Evolutionary conservation across 2,329 filamentous ascomycete species (phyloP).

Genomic region (Lasiodiplodia sp.): DNA sequence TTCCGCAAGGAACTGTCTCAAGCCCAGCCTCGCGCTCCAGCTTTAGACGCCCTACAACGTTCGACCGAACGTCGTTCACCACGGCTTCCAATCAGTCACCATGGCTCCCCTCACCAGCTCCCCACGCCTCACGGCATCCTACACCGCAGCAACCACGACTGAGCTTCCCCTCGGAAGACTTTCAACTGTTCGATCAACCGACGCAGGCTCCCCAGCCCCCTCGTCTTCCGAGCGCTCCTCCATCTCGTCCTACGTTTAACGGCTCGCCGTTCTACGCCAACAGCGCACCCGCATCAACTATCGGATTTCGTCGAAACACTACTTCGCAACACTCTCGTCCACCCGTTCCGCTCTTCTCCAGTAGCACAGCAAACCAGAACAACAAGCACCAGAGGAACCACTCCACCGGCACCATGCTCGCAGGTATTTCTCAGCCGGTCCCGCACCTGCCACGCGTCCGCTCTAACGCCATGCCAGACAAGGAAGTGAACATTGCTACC

Average conservation of each 20-base stretch:
- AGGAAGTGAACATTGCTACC: slow-evolving; percentile 25
- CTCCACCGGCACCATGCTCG: slow-evolving; percentile 43
- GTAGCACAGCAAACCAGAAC: slow-evolving; percentile 61
- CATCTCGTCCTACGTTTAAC: slow-evolving; percentile 66
- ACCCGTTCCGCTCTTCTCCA: slow-evolving; percentile 74
- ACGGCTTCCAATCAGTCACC: slow-evolving; percentile 77
- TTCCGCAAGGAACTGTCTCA: slow-evolving; percentile 61
- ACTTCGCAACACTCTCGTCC: slow-evolving; percentile 63
- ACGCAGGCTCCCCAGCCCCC: slow-evolving; percentile 51
- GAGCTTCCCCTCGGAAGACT: slow-evolving; percentile 69
- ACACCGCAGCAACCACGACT: slow-evolving; percentile 50
- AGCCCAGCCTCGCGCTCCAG: slow-evolving; percentile 65
- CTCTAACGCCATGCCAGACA: slow-evolving; percentile 22
- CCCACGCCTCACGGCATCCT: slow-evolving; percentile 59
- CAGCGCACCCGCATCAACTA: slow-evolving; percentile 68
- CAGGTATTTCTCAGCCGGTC: slow-evolving; percentile 38
- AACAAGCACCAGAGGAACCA: slow-evolving; percentile 35
- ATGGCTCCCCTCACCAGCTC: slow-evolving; percentile 77
- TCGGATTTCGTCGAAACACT: slow-evolving; percentile 63
- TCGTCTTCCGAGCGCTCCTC: slow-evolving; percentile 62
- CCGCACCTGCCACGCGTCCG: background rate
- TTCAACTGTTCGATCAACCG: slow-evolving; percentile 74
- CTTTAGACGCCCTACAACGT: slow-evolving; percentile 62
- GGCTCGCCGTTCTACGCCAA: slow-evolving; percentile 72
- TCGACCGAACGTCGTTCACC: slow-evolving; percentile 79